phyloP scores from a whole-genome alignment of 2,329 filamentous ascomycete genomes.

The Fusarium heterosporum region DNA sequence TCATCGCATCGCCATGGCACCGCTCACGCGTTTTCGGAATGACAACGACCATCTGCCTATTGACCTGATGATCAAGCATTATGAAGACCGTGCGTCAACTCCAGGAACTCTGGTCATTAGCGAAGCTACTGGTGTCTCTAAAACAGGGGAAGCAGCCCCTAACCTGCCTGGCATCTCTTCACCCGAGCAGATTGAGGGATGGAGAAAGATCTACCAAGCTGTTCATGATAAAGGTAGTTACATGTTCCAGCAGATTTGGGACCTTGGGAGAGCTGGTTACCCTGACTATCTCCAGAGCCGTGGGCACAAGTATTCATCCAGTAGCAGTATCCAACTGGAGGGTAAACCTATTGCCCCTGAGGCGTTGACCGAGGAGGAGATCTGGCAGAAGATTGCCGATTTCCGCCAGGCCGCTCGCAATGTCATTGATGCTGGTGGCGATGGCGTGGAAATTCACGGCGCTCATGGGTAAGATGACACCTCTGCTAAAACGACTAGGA shows the following conservation, averaged over 20 bases:
- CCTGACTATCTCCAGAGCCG: slow-evolving; percentile 37
- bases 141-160: slow-evolving; percentile 36
- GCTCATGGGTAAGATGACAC: slow-evolving; percentile 62
- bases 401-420: slow-evolving; percentile 67
- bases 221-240: slow-evolving; percentile 72
- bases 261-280: slow-evolving; percentile 63
- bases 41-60: slow-evolving; percentile 52
- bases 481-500: rapidly evolving
- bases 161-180: slow-evolving; percentile 69
- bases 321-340: slow-evolving; percentile 41
- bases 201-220: slow-evolving; percentile 70
- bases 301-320: slow-evolving; percentile 47
- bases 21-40: slow-evolving; percentile 65
- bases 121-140: slow-evolving; percentile 60
- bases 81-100: slow-evolving; percentile 57
- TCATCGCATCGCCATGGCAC: slow-evolving; percentile 65
- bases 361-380: slow-evolving; percentile 71
- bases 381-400: slow-evolving; percentile 70
- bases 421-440: slow-evolving; percentile 73
- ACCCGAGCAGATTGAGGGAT: slow-evolving; percentile 67
- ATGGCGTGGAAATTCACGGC: slow-evolving; percentile 72
- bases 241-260: slow-evolving; percentile 75
- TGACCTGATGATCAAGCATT: slow-evolving; percentile 55
- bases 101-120: slow-evolving; percentile 59
- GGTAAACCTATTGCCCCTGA: slow-evolving; percentile 30